Conservation (phyloP, 2,329 filamentous ascomycete genomes). For the Fusarium nodosum region DNA sequence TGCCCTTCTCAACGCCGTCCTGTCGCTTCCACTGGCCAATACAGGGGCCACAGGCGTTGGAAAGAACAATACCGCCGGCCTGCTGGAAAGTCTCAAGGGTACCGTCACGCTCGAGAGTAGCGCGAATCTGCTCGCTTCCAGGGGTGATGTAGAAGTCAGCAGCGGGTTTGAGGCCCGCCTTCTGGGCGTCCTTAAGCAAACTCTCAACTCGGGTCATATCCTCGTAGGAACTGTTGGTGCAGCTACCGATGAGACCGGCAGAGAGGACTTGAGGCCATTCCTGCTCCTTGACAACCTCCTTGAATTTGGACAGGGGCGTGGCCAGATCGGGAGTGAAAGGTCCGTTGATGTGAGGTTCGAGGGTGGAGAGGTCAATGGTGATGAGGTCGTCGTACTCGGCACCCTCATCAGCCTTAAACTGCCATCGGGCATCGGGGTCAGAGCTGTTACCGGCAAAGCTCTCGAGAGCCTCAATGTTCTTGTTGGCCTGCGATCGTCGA, state of each 20-base stretch:
- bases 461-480: constrained; percentile 73
- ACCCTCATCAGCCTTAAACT: constrained; percentile 81
- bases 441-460: constrained; percentile 62
- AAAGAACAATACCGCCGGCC: constrained; percentile 93
- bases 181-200: constrained; percentile 80
- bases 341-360: constrained; percentile 98
- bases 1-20: constrained; percentile 86
- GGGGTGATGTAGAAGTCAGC: constrained; percentile 94
- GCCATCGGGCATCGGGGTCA: constrained; percentile 65
- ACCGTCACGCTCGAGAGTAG: constrained; percentile 90
- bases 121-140: constrained; percentile 95
- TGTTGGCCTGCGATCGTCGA: constrained; percentile 73
- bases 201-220: constrained; percentile 97
- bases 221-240: constrained; percentile 89
- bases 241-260: constrained; percentile 96
- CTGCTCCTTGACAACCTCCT: constrained; percentile 92
- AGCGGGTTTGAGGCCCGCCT: constrained; percentile 95
- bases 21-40: constrained; percentile 96
- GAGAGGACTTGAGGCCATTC: constrained; percentile 97
- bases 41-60: constrained; percentile 94
- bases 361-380: constrained; percentile 93
- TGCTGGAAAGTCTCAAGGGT: constrained; percentile 96
- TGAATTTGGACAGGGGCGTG: constrained; percentile 97
- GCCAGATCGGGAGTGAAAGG: constrained; percentile 98
- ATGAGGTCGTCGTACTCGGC: constrained; percentile 97